phyloP scores from a whole-genome alignment of 2,329 filamentous ascomycete genomes.

The Sporothrix schenckii region DNA sequence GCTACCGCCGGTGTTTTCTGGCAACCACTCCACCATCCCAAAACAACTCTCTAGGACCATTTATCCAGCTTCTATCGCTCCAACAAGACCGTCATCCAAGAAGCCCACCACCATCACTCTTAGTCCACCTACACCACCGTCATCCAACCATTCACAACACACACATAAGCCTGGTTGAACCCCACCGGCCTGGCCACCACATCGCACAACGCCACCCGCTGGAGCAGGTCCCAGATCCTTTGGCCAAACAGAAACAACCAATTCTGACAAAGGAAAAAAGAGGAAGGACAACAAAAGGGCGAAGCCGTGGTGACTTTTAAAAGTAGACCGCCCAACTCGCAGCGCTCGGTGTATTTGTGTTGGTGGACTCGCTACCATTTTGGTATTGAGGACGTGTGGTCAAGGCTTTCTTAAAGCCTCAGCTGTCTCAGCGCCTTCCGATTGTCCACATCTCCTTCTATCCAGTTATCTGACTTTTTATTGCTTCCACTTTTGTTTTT shows the following conservation, averaged over 20 bases:
- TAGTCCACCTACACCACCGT: background rate
- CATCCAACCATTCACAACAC: background rate
- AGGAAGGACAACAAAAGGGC: background rate
- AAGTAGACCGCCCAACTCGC: slow-evolving; percentile 9
- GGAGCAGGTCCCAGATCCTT: background rate
- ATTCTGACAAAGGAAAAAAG: background rate
- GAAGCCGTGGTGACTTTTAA: background rate
- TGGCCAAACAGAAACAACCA: background rate
- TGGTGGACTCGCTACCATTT: background rate
- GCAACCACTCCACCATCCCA: slow-evolving; percentile 16
- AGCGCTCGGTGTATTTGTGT: background rate
- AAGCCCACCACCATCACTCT: background rate
- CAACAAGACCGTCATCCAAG: slow-evolving; percentile 19
- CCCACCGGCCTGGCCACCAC: slow-evolving; percentile 21
- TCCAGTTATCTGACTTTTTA: background rate
- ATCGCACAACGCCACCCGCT: slow-evolving; percentile 23
- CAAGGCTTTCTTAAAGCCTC: background rate
- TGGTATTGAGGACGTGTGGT: background rate
- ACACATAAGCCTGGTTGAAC: slow-evolving; percentile 13
- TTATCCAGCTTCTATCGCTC: background rate
- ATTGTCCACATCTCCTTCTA: background rate
- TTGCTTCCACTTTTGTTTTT: background rate
- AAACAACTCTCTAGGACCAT: background rate
- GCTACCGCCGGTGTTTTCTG: slow-evolving; percentile 11
- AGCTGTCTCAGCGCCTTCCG: background rate